Conservation (phyloP, 345 rosid species). For the Citrus trifoliata region DNA sequence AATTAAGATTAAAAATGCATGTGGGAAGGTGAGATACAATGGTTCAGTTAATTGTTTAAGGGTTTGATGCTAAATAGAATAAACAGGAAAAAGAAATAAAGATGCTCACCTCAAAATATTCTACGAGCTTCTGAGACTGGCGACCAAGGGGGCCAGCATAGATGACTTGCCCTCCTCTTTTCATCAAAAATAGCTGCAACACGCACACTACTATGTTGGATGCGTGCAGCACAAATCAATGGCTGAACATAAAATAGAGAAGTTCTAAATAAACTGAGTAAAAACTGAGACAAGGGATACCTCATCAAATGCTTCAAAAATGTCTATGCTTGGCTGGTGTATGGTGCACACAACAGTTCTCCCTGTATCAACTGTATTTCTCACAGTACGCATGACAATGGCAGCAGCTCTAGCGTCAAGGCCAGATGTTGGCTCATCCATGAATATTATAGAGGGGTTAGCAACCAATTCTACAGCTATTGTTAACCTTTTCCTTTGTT, state of each 20-base stretch:
- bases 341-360: conserved; percentile 95
- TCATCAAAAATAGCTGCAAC: conserved; percentile 74
- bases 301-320: conserved; percentile 93
- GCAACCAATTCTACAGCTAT: background rate
- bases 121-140: conserved; percentile 72
- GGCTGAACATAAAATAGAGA: background rate
- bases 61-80: background rate
- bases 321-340: conserved; percentile 95
- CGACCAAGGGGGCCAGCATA: conserved; percentile 77
- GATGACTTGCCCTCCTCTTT: conserved; percentile 92
- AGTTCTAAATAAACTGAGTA: no score
- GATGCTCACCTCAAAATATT: conserved; percentile 72
- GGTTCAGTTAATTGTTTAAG: background rate
- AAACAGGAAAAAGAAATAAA: background rate
- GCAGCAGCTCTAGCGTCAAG: conserved; percentile 98
- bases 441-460: conserved; percentile 53
- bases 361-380: conserved; percentile 91
- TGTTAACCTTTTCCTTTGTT: background rate
- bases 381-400: conserved; percentile 90
- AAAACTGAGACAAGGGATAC: conserved; percentile 26
- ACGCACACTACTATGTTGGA: conserved; percentile 8
- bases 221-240: background rate
- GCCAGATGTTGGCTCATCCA: conserved; percentile 97
- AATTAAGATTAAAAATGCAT: background rate
- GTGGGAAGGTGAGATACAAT: background rate